These are phyloP conservation scores for Volvox reticuliferus DNA, from an alignment of 139 green algal species.

Conservation along the genomic window DNA sequence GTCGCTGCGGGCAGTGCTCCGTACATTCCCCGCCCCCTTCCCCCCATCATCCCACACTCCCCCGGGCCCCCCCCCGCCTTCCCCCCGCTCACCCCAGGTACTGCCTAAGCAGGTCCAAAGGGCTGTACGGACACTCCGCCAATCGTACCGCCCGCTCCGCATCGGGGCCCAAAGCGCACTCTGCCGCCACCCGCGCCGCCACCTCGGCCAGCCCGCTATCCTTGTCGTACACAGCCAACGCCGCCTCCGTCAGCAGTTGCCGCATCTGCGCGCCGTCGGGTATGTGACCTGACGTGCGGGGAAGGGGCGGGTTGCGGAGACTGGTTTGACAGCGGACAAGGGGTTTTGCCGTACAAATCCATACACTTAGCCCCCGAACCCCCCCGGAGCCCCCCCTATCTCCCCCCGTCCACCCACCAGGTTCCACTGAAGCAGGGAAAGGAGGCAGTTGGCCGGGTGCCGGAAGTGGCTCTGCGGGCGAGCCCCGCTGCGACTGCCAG, in stretches of 20 bases:
- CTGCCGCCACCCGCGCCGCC: neutral
- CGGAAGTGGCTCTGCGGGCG: conserved; percentile 24
- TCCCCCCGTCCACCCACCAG: neutral
- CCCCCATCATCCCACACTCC: neutral
- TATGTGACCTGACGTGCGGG: conserved; percentile 1
- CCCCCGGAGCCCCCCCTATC: no score
- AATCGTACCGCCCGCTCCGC: neutral
- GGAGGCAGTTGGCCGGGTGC: conserved; percentile 22
- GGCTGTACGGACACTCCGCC: neutral
- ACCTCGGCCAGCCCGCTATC: neutral
- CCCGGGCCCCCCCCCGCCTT: neutral
- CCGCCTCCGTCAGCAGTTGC: conserved; percentile 43
- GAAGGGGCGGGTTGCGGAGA: neutral
- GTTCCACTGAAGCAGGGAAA: neutral
- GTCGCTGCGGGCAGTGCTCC: no score
- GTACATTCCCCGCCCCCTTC: neutral
- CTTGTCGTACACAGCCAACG: conserved; percentile 11
- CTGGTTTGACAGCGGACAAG: neutral
- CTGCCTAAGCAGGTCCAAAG: conserved; percentile 24
- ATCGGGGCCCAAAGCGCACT: neutral
- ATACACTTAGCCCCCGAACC: neutral
- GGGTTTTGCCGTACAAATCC: neutral
- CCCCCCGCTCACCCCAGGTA: conserved; percentile 23
- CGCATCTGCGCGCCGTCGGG: conserved; percentile 25
- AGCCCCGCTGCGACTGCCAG: conserved; percentile 10